Evolutionary conservation across 208 protist genomes (phyloP).

Genomic region (Leishmania braziliensis): DNA sequence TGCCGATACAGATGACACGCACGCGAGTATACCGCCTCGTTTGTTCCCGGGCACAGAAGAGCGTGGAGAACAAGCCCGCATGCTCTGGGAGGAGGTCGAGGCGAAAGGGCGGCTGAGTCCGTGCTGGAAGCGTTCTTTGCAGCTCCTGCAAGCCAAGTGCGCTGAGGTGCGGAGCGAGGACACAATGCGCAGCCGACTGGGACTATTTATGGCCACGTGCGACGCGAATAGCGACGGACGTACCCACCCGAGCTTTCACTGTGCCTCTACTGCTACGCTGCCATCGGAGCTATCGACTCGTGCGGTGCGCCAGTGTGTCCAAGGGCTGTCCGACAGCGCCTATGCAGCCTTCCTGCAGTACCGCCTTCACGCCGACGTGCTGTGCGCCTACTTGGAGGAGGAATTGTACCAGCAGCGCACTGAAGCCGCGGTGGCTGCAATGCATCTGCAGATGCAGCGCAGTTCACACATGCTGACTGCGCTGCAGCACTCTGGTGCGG

Average conservation of each 20-base stretch:
- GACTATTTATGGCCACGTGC: slow-evolving; percentile 78
- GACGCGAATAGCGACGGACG: slow-evolving; percentile 72
- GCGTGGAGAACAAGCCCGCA: slow-evolving; percentile 25
- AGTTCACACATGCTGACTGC: slow-evolving; percentile 38
- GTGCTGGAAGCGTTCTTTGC: slow-evolving; percentile 78
- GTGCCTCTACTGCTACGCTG: slow-evolving; percentile 7
- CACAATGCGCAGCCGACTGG: slow-evolving; percentile 63
- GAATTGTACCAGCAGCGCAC: slow-evolving; percentile 89
- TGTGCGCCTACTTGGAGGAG: slow-evolving; percentile 86
- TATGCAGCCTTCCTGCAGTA: slow-evolving; percentile 87
- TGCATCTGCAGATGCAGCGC: slow-evolving; percentile 40
- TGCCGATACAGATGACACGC: neutral
- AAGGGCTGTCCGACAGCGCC: slow-evolving; percentile 52
- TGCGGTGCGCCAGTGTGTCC: slow-evolving; percentile 46
- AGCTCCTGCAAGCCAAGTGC: slow-evolving; percentile 51
- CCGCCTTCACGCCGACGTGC: slow-evolving; percentile 77
- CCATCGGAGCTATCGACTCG: slow-evolving; percentile 9
- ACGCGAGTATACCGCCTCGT: neutral
- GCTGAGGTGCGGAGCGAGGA: slow-evolving; percentile 47
- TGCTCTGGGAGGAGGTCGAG: slow-evolving; percentile 56
- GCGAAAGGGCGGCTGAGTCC: slow-evolving; percentile 48
- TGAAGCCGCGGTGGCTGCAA: slow-evolving; percentile 61
- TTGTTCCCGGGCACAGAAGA: slow-evolving; percentile 5
- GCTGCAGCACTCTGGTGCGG: slow-evolving; percentile 39
- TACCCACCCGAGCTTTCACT: slow-evolving; percentile 36